Base-by-base conservation (phyloP, 768 basidiomycete genomes). In the Tylopilus sp. region DNA sequence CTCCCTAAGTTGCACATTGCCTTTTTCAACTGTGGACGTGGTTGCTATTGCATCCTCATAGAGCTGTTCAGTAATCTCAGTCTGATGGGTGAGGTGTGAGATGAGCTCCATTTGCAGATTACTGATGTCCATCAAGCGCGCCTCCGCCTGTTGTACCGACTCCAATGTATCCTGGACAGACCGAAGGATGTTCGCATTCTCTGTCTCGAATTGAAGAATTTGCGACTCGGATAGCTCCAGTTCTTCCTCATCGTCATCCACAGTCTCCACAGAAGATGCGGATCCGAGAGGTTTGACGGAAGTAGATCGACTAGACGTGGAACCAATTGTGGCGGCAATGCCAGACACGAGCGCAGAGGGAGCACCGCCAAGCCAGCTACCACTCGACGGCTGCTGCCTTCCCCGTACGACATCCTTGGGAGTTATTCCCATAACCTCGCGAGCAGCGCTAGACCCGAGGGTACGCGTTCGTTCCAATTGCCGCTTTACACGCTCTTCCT, bases 21-120 rank as follows among this genome's bases (percentile, higher is more conserved):
- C 94, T 67, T 88, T 89, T 59, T 89, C 88, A 35, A 98, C 85
- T 42, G 84, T 88, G 8, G 82, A 84, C 11, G 91, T 87, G 25
- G 89, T 90, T 2, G 87, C 82, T 48, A 97, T 86, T 9, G 93
- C 95, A 63, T 99, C 95, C 59, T 97, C 93, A 64, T 92, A 97
- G 53, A 99, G 73, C 68, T 91, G 84, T 62, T 98, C 95, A 10
- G 94, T 93, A 58, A 94, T 70, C 73, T 95, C 95, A 3, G 88
- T 88, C 75, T 99, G 97, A 61, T 76, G 80, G 31, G 88, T 86
- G 36, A 99, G 77, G 65, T 98, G 93, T 13, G 81, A 75, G 44
- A 97, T 83, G 58, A 99, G 77, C 69, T 98, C 91, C 73, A 89
- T 86, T 75, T 99, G 97, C 51, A 99, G 73, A 38, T 88, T 80